phyloP scores from a whole-genome alignment of 2,329 filamentous ascomycete genomes.

The Kalaharituber pfeilii region DNA sequence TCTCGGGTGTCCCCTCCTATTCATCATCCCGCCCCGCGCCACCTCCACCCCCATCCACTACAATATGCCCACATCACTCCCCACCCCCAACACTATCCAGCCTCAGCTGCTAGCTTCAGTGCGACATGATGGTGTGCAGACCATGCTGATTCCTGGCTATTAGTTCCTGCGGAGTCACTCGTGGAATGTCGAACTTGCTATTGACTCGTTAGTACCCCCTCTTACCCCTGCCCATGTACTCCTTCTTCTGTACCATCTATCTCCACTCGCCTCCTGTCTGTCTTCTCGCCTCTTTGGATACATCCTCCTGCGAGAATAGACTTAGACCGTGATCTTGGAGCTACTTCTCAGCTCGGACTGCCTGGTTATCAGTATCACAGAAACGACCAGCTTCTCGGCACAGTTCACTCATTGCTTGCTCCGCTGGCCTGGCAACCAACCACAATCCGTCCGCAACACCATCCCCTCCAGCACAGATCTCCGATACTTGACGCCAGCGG shows the following conservation, averaged over 20 bases:
- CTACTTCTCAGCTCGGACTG: too few species aligned
- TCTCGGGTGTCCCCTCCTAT: too few species aligned
- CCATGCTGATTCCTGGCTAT: slow-evolving; percentile 3
- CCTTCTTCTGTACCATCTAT: background rate
- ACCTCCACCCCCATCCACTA: background rate
- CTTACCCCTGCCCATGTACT: background rate
- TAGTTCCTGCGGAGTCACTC: slow-evolving; percentile 26
- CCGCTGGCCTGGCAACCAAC: too few species aligned
- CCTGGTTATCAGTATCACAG: too few species aligned
- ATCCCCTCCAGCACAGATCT: too few species aligned
- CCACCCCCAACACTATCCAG: background rate
- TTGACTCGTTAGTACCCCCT: slow-evolving; percentile 27
- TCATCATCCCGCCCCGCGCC: background rate
- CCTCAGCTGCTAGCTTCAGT: background rate
- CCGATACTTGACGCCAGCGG: too few species aligned
- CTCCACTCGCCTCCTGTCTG: too few species aligned
- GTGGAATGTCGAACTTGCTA: slow-evolving; percentile 28
- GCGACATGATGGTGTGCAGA: background rate
- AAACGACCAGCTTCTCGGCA: too few species aligned
- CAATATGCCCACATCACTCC: background rate
- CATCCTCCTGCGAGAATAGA: too few species aligned
- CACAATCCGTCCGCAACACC: too few species aligned
- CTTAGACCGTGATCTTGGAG: too few species aligned
- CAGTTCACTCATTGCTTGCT: too few species aligned
- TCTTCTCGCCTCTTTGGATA: slow-evolving; percentile 3